Percentiles rank a stretch among this genome's conserved stretches.
Evolutionary conservation across 371 early-diverging fungal species (phyloP).

Genomic region (Mortierella sp.): DNA sequence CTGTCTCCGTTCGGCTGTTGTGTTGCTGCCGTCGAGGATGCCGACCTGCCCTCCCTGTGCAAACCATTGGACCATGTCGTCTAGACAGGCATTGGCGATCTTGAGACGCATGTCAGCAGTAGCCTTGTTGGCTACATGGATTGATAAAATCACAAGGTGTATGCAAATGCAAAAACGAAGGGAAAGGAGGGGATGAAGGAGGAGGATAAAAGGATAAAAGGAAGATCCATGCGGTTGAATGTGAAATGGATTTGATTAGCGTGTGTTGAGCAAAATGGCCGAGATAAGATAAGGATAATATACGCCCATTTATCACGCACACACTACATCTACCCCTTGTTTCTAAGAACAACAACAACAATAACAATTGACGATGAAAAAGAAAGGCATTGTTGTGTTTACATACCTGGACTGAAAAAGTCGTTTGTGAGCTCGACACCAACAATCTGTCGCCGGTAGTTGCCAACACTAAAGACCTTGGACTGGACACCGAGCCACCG

Average conservation of each 20-base stretch:
- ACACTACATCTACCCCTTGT: too few relatives aligned
- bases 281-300: neutral
- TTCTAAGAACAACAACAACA: neutral
- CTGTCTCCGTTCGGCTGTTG: conserved; percentile 81
- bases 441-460: conserved; percentile 88
- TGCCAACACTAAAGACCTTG: conserved; percentile 94
- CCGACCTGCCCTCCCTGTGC: conserved; percentile 87
- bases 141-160: neutral
- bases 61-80: conserved; percentile 90
- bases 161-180: neutral
- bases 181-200: neutral
- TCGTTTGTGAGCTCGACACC: conserved; percentile 74
- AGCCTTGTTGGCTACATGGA: conserved; percentile 69
- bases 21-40: conserved; percentile 96
- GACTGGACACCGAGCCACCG: conserved; percentile 95
- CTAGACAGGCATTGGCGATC: conserved; percentile 83
- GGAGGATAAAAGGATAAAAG: neutral
- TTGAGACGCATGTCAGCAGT: conserved; percentile 62
- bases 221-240: conserved; percentile 4
- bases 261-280: neutral
- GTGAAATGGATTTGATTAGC: neutral
- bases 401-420: conserved; percentile 89
- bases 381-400: too few relatives aligned
- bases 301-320: conserved; percentile 1
- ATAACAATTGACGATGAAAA: too few relatives aligned